Evolutionary conservation across 176 grass and related monocot species (phyloP), one percentile per base, ranked within the genome.

Genomic region (Eleusine indica): DNA sequence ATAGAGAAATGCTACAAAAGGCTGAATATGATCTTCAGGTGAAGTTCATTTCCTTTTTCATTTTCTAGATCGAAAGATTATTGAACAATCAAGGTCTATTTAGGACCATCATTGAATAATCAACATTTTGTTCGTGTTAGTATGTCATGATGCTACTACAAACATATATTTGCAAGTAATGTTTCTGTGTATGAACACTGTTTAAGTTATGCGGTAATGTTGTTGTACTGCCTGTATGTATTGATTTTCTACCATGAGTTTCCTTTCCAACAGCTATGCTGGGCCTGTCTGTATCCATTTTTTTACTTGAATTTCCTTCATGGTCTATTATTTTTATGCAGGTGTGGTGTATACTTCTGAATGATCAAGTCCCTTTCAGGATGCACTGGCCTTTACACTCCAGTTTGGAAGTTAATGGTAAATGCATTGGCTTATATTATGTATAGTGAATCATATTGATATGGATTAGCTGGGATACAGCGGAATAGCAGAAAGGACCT

Each of bases 351-450:
- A 75, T 94, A 30, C 92, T 94, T 84, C 84, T 97, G 43, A 87
- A 94, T 84, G 92, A 94, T 82, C 86, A 78, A 77, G 92, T 97
- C 30, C 92, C 95, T 81, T 94, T 92, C 83, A 94, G 90, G 86
- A 97, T 97, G 84, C 86, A 97, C 54, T 97, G 88, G 95, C 92
- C 95, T 44, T 86, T 94, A 71, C 43, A 76, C 79, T 86, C 92
- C 74, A 76, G 82, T 70, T 71, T 97, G 69, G 75, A 91, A 89
- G 86, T 94, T 82, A 97, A 97, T 89, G 92, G 92, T 97, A 94
- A 74, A 49, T 81, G 46, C 25, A 65, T 38, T 71, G 32, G 14
- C 41, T 87, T 85, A 11, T 85, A 11, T 30, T 74, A 51, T 35
- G 53, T 77, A 72, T 74, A 84, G 44, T 11, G 42, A 82, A 6